These are phyloP conservation scores for Asclepias syriaca DNA, from an alignment of 257 asterid species.

Conservation along the genomic window DNA sequence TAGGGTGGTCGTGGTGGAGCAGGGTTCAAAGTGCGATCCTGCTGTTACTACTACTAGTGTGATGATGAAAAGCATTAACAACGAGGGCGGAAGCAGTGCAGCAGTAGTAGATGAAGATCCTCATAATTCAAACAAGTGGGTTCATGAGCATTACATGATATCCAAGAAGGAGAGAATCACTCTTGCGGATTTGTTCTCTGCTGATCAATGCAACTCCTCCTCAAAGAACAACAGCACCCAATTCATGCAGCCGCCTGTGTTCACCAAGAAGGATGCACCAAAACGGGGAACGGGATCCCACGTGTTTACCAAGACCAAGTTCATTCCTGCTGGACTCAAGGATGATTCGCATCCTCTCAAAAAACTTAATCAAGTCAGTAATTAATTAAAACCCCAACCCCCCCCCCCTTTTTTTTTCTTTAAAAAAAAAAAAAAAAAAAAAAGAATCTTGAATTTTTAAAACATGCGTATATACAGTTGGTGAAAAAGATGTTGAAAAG, in stretches of 20 bases:
- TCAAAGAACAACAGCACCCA: not conserved
- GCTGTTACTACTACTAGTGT: not conserved
- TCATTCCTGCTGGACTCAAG: not conserved
- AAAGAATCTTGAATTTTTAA: too few relatives aligned
- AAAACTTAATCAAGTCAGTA: not conserved
- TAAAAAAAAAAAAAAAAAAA: too few relatives aligned
- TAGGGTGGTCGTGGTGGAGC: not conserved
- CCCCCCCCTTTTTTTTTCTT: too few relatives aligned
- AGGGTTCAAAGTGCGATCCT: not conserved
- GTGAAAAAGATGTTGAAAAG: constrained; percentile 10
- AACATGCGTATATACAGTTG: not conserved
- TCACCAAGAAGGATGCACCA: not conserved
- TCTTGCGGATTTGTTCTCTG: constrained; percentile 9
- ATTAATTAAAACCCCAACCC: too few relatives aligned
- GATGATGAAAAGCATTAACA: too few relatives aligned
- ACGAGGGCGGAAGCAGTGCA: too few relatives aligned
- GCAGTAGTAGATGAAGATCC: not conserved
- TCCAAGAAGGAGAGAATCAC: constrained; percentile 9
- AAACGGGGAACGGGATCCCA: not conserved
- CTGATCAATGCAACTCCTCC: not conserved
- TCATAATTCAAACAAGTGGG: not conserved
- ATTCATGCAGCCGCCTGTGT: not conserved
- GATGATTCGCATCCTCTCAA: not conserved
- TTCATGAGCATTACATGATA: not conserved
- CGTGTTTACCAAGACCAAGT: not conserved